phyloP scores from a whole-genome alignment of 192 early-diverging fungal genomes.

The Gryganskiella cystojenkinii region DNA sequence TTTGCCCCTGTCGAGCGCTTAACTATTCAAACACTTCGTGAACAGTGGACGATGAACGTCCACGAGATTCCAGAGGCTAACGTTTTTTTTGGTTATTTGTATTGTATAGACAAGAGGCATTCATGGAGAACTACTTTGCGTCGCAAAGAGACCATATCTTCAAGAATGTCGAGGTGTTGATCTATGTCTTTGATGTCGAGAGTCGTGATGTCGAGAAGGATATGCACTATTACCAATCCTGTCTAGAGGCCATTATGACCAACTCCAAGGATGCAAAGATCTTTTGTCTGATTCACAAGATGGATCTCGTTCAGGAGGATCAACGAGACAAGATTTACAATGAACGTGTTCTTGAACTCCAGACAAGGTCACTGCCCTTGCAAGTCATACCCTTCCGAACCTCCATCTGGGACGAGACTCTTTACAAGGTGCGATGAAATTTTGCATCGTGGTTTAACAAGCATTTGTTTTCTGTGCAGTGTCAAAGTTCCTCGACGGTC shows the following conservation, averaged over 20 bases:
- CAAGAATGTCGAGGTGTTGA: constrained; percentile 98
- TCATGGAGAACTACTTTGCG: constrained; percentile 97
- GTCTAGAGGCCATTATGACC: constrained; percentile 81
- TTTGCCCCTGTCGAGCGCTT: not conserved
- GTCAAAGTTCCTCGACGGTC: too few relatives aligned
- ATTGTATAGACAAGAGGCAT: constrained; percentile 82
- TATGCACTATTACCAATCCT: constrained; percentile 90
- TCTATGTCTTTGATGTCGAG: constrained; percentile 98
- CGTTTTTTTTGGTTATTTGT: constrained; percentile 12
- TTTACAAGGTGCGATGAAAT: constrained; percentile 74
- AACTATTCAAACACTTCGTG: not conserved
- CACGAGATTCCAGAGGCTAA: not conserved
- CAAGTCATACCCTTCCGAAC: constrained; percentile 79
- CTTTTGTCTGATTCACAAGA: constrained; percentile 98
- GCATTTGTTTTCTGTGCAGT: too few relatives aligned
- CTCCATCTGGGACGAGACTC: constrained; percentile 93
- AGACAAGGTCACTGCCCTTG: constrained; percentile 73
- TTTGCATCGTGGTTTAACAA: constrained; percentile 4
- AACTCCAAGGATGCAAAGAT: constrained; percentile 92
- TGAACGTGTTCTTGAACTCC: constrained; percentile 72
- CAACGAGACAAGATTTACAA: constrained; percentile 79
- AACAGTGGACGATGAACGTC: not conserved
- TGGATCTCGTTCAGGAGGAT: constrained; percentile 91
- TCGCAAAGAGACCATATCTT: constrained; percentile 96
- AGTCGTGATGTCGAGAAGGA: constrained; percentile 91